Evolutionary conservation across 1,284 basidiomycete species (phyloP), one percentile per base, ranked within the genome.

Genomic region (Grifola frondosa): DNA sequence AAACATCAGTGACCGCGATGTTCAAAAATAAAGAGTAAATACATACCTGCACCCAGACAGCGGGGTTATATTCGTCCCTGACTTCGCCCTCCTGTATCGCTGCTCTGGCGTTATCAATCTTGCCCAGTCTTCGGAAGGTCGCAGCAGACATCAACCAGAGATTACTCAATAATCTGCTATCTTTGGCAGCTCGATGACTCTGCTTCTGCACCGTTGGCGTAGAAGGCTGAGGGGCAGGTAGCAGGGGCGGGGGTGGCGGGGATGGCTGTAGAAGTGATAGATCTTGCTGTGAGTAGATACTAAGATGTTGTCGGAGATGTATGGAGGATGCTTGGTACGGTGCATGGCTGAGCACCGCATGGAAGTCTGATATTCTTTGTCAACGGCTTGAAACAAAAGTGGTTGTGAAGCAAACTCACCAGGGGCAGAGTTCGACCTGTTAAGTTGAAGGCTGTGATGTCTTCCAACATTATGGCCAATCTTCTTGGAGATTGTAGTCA

Each of bases 11-110:
- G 43, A n/a, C n/a, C n/a, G n/a, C 30, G 35, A 4, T 15, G 19
- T 17, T 30, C 37, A 37, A 16, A 20, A 42, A 42, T 24, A 26
- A 23, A 23, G 29, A 16, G 1, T 16, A 30, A 28, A 5, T 12
- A 20, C 22, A 39, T 52, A 91, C 89, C 77, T 96, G 95, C 7
- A 96, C 88, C 94, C 95, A 98, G 11, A 98, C 91, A 24, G 82
- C 84, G 1, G 93, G 82, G 61, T 94, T 91, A 26, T 81, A 78
- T 48, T 91, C 86, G 61, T 96, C 91, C 49, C 84, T 75, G 5
- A 87, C 82, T 63, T 99, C 96, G 0, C 96, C 97, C 67, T 99
- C 96, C 60, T 95, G 91, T 37, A 98, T 93, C 3, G 96, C 88
- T 8, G 84, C 92, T 44, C 85, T 81, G 3, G 90, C 84, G 60